phyloP scores from a whole-genome alignment of 2,329 filamentous ascomycete species.

The Blumeriella jaapii region DNA sequence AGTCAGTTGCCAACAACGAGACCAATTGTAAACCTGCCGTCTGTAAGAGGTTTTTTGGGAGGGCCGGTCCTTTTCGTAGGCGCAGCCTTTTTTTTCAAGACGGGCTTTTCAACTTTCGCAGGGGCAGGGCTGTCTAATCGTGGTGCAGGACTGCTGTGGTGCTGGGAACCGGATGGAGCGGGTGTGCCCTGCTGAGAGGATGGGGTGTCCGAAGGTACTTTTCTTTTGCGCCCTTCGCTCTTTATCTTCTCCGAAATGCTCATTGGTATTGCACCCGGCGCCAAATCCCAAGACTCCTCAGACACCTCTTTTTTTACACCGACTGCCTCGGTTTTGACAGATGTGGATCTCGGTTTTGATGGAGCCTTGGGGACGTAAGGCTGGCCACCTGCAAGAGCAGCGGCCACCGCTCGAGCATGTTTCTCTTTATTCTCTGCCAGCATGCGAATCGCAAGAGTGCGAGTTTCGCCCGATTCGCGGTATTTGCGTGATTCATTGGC shows the following conservation, averaged over 20 bases:
- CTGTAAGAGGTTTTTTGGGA: slow-evolving; percentile 14
- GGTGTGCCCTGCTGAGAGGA: slow-evolving; percentile 22
- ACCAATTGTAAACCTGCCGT: no score
- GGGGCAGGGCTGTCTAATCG: slow-evolving; percentile 15
- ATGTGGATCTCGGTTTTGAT: slow-evolving; percentile 9
- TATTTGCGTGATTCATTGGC: slow-evolving; percentile 20
- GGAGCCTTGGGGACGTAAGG: slow-evolving; percentile 8
- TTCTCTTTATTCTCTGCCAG: slow-evolving; percentile 23
- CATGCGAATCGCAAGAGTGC: slow-evolving; percentile 18
- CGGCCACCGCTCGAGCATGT: slow-evolving; percentile 5
- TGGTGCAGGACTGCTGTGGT: slow-evolving; percentile 7
- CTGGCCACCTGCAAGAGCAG: slow-evolving; percentile 1
- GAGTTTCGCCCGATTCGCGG: slow-evolving; percentile 19
- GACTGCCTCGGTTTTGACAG: slow-evolving; percentile 6
- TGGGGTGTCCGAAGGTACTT: slow-evolving; percentile 15
- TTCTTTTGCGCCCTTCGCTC: slow-evolving; percentile 20
- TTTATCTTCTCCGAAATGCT: slow-evolving; percentile 26
- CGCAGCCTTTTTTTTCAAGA: slow-evolving; percentile 20
- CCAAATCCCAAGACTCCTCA: slow-evolving; percentile 1
- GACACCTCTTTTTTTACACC: slow-evolving; percentile 15
- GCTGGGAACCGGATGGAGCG: slow-evolving; percentile 8
- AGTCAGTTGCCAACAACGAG: no score
- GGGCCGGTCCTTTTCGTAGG: slow-evolving; percentile 14
- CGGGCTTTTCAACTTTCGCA: slow-evolving; percentile 17
- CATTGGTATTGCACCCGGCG: slow-evolving; percentile 8